These are phyloP conservation scores for Phialemoniopsis sp. DNA, from an alignment of 2,329 filamentous ascomycete species.

Conservation along the genomic window DNA sequence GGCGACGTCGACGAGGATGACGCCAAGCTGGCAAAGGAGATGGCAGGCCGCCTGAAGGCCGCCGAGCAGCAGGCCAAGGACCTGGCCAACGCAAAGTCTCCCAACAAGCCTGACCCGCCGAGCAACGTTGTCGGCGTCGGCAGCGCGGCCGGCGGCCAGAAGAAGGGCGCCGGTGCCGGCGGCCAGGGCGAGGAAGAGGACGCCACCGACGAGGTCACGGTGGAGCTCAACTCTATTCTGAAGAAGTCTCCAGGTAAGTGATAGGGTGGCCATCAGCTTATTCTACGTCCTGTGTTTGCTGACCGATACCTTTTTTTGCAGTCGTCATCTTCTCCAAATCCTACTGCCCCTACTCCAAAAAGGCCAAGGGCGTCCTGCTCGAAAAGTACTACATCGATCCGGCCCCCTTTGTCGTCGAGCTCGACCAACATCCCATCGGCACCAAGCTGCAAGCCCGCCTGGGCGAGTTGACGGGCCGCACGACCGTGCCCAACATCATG, in stretches of 20 bases:
- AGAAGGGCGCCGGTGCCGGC: conserved; percentile 43
- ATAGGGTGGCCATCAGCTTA: background rate
- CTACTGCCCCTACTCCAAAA: conserved; percentile 82
- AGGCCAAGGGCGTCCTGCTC: conserved; percentile 80
- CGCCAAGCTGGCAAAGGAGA: conserved; percentile 44
- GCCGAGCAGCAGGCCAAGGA: conserved; percentile 68
- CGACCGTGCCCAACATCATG: conserved; percentile 89
- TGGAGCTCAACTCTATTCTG: conserved; percentile 72
- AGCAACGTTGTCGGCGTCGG: conserved; percentile 55
- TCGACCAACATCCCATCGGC: conserved; percentile 79
- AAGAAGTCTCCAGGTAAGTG: conserved; percentile 77
- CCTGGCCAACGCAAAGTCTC: conserved; percentile 62
- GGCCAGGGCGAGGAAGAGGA: conserved; percentile 31
- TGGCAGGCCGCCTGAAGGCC: conserved; percentile 59
- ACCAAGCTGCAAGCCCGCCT: conserved; percentile 67
- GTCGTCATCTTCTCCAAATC: conserved; percentile 96
- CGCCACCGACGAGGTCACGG: conserved; percentile 56
- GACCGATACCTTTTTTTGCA: conserved; percentile 24
- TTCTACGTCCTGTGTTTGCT: background rate
- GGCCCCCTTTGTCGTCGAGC: conserved; percentile 80
- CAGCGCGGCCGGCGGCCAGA: conserved; percentile 50
- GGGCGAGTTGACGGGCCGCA: conserved; percentile 68
- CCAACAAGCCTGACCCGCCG: conserved; percentile 55
- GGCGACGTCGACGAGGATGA: conserved; percentile 54
- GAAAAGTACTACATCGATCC: conserved; percentile 82